Base-by-base conservation (phyloP, 495 filamentous ascomycete species). In the Hamigera avellanea region DNA sequence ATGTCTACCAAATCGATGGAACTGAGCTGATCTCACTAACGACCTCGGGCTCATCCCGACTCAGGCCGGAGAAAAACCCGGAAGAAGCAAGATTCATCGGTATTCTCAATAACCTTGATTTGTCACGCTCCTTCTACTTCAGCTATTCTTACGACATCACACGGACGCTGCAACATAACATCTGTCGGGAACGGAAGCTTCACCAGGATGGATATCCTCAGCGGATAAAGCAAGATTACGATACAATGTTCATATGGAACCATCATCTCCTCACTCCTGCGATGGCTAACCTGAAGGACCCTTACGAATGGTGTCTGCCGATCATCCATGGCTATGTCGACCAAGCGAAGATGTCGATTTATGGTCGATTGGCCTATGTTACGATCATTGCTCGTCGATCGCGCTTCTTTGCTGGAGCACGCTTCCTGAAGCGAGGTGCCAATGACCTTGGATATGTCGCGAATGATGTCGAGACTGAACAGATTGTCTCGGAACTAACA, bases 381-480 rank as follows among this genome's bases (percentile, higher is more conserved):
- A 88, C 89, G 1, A 73, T 98, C 32, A 91, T 98, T 46, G 91
- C 91, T 1, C 76, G 91, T 35, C 76, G 91, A 7, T 96, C 93
- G 21, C 74, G 93, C 9, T 86, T 81, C 57, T 98, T 96, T 59
- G 91, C 91, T 1, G 91, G 91, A 28, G 91, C 91, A 16, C 72
- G 91, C 2, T 98, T 95, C 45, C 59, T 98, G 35, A 98, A 98
- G 59, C 76, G 91, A 37, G 91, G 91, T 28, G 81, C 88, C 28
- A 98, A 98, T 48, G 93, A 98, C 57, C 48, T 94, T 37, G 91
- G 91, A 14, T 94, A 94, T 57, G 91, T 98, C 35, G 91, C 91
- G 26, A 98, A 98, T 51, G 91, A 98, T 57, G 91, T 98, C n/a
- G 93, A 98, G 60, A 95, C 93, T 4, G 91, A 98, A 59, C 91